Conservation (phyloP, 257 asterid genomes). For the Solanum bulbocastanum region DNA sequence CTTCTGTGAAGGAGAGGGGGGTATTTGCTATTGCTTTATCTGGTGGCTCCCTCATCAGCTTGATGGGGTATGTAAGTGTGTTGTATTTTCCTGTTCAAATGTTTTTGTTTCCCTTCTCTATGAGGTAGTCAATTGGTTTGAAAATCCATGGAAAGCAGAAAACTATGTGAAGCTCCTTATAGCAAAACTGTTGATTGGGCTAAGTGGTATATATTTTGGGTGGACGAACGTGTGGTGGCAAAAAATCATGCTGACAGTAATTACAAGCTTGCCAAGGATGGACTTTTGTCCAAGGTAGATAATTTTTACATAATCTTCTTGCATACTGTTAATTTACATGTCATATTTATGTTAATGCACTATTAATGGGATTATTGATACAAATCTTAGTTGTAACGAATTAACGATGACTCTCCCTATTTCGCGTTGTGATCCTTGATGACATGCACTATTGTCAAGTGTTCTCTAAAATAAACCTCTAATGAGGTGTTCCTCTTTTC, state of each 20-base stretch:
- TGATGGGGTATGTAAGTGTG: constrained; percentile 49
- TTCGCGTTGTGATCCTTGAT: background rate
- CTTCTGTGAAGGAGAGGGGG: constrained; percentile 82
- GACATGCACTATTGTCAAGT: background rate
- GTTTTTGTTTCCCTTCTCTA: background rate
- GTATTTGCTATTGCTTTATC: constrained; percentile 77
- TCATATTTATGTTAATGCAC: background rate
- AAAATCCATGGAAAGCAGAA: constrained; percentile 36
- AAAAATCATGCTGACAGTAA: constrained; percentile 86
- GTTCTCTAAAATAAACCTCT: background rate
- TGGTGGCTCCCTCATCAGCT: constrained; percentile 78
- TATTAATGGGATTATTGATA: background rate
- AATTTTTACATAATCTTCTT: background rate
- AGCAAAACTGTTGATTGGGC: constrained; percentile 94
- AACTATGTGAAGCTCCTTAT: constrained; percentile 84
- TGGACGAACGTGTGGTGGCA: constrained; percentile 87
- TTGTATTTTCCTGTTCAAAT: background rate
- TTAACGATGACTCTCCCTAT: background rate
- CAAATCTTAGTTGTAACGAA: background rate
- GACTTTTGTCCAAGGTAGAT: constrained; percentile 73
- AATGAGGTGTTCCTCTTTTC: background rate
- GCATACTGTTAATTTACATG: background rate
- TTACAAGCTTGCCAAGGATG: constrained; percentile 79
- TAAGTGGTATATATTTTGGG: constrained; percentile 85
- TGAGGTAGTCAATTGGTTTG: background rate